These are phyloP conservation scores for Trichoderma sp. DNA, from an alignment of 2,329 filamentous ascomycete species.

Conservation along the genomic window DNA sequence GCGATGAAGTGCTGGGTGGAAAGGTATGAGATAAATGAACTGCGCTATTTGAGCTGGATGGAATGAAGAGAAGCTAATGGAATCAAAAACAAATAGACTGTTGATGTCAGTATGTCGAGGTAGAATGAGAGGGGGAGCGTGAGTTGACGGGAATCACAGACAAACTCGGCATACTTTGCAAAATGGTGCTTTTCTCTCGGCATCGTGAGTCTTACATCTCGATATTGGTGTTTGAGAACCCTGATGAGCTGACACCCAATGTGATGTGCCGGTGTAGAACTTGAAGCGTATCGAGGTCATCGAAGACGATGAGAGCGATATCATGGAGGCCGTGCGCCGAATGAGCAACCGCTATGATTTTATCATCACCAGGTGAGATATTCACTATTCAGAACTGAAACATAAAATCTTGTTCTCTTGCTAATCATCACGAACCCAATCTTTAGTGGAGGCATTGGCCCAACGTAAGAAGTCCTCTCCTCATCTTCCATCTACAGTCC, in stretches of 20 bases:
- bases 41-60: neutral
- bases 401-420: neutral
- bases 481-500: neutral
- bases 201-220: slow-evolving; percentile 45
- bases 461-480: slow-evolving; percentile 62
- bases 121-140: neutral
- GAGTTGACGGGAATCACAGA: slow-evolving; percentile 41
- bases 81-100: slow-evolving; percentile 29
- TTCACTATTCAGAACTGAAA: neutral
- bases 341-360: slow-evolving; percentile 93
- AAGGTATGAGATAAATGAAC: slow-evolving; percentile 60
- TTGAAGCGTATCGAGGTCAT: slow-evolving; percentile 91
- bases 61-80: slow-evolving; percentile 19
- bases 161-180: slow-evolving; percentile 62
- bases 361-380: slow-evolving; percentile 72
- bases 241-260: neutral
- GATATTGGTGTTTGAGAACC: neutral
- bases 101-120: slow-evolving; percentile 34
- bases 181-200: slow-evolving; percentile 64
- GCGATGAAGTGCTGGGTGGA: slow-evolving; percentile 93
- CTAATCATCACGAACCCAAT: neutral
- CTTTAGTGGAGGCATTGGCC: slow-evolving; percentile 80
- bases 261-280: slow-evolving; percentile 40
- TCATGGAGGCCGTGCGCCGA: slow-evolving; percentile 78
- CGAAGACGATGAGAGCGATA: slow-evolving; percentile 86